phyloP scores from a whole-genome alignment of 768 basidiomycete genomes.

The Auriscalpium vulgare region DNA sequence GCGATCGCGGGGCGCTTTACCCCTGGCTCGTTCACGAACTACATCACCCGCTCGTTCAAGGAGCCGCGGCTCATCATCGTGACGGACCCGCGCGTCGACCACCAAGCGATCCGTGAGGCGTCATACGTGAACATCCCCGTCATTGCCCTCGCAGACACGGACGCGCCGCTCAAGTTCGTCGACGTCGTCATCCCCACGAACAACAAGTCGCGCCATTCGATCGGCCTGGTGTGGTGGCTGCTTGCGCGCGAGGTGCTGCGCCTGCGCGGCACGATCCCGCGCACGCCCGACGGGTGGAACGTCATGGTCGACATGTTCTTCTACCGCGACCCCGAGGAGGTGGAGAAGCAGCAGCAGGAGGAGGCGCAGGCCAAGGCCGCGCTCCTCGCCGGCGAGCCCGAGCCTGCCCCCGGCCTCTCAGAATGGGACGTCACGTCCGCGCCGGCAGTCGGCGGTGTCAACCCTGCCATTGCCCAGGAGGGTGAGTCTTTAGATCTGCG shows the following conservation, averaged over 20 bases:
- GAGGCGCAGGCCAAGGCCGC: constrained; percentile 77
- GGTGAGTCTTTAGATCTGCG: constrained; percentile 32
- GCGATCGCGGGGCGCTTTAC: constrained; percentile 99
- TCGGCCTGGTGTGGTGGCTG: constrained; percentile 97
- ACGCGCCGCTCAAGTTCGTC: constrained; percentile 95
- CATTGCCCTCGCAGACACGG: constrained; percentile 97
- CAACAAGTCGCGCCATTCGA: constrained; percentile 97
- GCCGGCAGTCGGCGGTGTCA: constrained; percentile 61
- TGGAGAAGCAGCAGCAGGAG: constrained; percentile 95
- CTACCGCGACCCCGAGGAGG: constrained; percentile 99
- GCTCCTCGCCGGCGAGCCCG: constrained; percentile 48
- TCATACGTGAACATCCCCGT: constrained; percentile 99
- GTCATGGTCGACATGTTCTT: constrained; percentile 99
- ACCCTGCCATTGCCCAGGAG: constrained; percentile 62
- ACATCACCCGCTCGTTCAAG: constrained; percentile 99
- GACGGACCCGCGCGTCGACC: constrained; percentile 98
- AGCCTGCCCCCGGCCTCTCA: constrained; percentile 39
- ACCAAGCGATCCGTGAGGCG: constrained; percentile 99
- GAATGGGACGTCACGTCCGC: constrained; percentile 77
- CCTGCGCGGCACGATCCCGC: constrained; percentile 87
- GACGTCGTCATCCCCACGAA: constrained; percentile 98
- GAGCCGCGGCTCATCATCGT: constrained; percentile 98
- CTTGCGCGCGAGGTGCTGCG: constrained; percentile 96
- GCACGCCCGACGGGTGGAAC: constrained; percentile 90
- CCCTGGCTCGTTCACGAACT: constrained; percentile 98